phyloP scores from a whole-genome alignment of 2,329 filamentous ascomycete species.

The Dactylellina parvicollis region DNA sequence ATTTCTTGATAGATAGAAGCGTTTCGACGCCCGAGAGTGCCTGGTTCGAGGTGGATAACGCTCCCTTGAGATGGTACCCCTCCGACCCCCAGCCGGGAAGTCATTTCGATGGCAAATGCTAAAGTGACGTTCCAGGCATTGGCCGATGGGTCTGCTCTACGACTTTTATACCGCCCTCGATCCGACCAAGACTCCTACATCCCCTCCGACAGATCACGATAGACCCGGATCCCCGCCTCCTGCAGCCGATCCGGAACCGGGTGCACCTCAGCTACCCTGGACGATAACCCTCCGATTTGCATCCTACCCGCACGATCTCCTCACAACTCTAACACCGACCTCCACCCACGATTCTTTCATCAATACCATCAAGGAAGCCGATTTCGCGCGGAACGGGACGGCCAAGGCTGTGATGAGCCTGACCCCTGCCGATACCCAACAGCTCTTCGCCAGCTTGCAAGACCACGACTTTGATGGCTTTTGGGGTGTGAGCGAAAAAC shows the following conservation, averaged over 20 bases:
- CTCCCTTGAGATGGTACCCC: conserved; percentile 72
- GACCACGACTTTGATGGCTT: conserved; percentile 78
- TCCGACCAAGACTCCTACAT: conserved; percentile 62
- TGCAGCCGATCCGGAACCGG: conserved; percentile 55
- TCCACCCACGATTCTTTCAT: conserved; percentile 65
- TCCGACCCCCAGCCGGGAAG: background rate
- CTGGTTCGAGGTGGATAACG: conserved; percentile 72
- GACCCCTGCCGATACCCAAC: conserved; percentile 82
- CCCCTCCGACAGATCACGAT: conserved; percentile 52
- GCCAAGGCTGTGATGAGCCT: conserved; percentile 90
- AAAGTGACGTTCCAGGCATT: conserved; percentile 64
- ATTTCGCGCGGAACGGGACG: conserved; percentile 86
- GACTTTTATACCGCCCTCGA: conserved; percentile 73
- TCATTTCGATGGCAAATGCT: background rate
- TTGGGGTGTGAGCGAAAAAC: conserved; percentile 76
- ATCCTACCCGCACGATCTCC: conserved; percentile 53
- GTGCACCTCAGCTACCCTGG: conserved; percentile 68
- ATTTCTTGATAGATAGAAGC: conserved; percentile 69
- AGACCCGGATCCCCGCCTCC: conserved; percentile 46
- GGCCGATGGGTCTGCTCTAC: conserved; percentile 74
- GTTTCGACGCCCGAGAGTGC: conserved; percentile 59
- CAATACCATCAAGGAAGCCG: conserved; percentile 76
- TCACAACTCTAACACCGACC: conserved; percentile 55
- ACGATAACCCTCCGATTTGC: conserved; percentile 66
- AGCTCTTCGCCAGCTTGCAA: conserved; percentile 82